A percentile compares a stretch with the other conserved stretches of the same genome.
These are phyloP conservation scores for Candida neerlandica DNA, from an alignment of 1,139 yeast genomes.

Conservation along the genomic window DNA sequence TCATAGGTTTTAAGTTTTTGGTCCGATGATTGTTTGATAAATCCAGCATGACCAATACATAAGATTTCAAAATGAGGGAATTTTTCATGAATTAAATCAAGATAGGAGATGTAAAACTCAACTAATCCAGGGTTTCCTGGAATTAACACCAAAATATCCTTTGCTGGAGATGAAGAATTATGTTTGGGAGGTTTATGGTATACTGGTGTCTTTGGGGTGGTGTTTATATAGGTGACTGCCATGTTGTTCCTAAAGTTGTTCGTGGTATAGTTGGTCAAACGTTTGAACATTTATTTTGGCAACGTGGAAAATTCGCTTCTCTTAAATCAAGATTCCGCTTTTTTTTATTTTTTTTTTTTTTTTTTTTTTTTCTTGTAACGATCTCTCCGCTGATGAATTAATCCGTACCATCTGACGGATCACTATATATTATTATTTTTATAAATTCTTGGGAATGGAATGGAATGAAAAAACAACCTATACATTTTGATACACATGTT, in stretches of 20 bases:
- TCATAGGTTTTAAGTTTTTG: conserved; percentile 25
- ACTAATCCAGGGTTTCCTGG: conserved; percentile 75
- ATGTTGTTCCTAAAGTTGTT: neutral
- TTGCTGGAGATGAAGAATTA: neutral
- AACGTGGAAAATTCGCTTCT: neutral
- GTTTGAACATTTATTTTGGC: neutral
- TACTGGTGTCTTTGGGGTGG: conserved; percentile 30
- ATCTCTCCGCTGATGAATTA: too few species aligned
- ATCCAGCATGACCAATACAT: conserved; percentile 61
- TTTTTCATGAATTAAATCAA: conserved; percentile 43
- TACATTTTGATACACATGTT: neutral
- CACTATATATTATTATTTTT: neutral
- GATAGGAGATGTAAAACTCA: conserved; percentile 56
- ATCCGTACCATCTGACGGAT: neutral
- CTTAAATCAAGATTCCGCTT: neutral
- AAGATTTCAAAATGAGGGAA: conserved; percentile 51
- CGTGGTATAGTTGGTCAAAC: neutral
- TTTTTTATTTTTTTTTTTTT: neutral
- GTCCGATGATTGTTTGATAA: conserved; percentile 28
- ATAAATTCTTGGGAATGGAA: neutral
- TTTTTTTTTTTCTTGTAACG: neutral
- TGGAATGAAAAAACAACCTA: neutral
- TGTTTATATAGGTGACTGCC: conserved; percentile 14
- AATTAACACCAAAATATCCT: conserved; percentile 47
- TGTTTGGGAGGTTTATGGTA: conserved; percentile 24